phyloP scores from a whole-genome alignment of 192 early-diverging fungal species.

The Rhizoclosmatium sp. region DNA sequence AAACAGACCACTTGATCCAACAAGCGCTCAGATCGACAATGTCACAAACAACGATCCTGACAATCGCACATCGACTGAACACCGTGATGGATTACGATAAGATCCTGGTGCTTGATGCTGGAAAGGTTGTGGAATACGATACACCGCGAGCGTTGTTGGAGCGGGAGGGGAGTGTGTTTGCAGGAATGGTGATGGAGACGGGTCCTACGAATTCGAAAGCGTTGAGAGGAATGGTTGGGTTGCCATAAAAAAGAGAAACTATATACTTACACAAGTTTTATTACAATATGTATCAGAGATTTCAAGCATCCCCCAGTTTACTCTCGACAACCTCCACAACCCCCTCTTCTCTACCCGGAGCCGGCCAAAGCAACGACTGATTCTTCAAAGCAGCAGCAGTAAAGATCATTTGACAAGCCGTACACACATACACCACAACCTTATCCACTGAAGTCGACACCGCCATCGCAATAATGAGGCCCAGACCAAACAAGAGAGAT shows the following conservation, averaged over 20 bases:
- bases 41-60: neutral
- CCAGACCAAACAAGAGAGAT: too few relatives aligned
- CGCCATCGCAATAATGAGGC: too few relatives aligned
- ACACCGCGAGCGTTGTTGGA: conserved; percentile 70
- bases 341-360: too few relatives aligned
- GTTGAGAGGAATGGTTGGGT: conserved; percentile 61
- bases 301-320: too few relatives aligned
- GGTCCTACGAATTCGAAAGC: conserved; percentile 67
- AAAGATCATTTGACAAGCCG: too few relatives aligned
- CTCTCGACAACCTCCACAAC: too few relatives aligned
- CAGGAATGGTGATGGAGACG: conserved; percentile 70
- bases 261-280: too few relatives aligned
- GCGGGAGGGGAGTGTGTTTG: conserved; percentile 56
- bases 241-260: neutral
- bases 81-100: conserved; percentile 74
- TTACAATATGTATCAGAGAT: too few relatives aligned
- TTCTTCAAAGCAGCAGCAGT: too few relatives aligned
- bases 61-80: conserved; percentile 45
- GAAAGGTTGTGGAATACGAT: conserved; percentile 81
- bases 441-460: too few relatives aligned
- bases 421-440: too few relatives aligned
- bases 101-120: conserved; percentile 75
- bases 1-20: conserved; percentile 43
- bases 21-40: conserved; percentile 11
- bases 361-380: too few relatives aligned